Evolutionary conservation across 2,329 filamentous ascomycete genomes (phyloP), one percentile per base, ranked within the genome.

Genomic region (Waltergamsia citrina): DNA sequence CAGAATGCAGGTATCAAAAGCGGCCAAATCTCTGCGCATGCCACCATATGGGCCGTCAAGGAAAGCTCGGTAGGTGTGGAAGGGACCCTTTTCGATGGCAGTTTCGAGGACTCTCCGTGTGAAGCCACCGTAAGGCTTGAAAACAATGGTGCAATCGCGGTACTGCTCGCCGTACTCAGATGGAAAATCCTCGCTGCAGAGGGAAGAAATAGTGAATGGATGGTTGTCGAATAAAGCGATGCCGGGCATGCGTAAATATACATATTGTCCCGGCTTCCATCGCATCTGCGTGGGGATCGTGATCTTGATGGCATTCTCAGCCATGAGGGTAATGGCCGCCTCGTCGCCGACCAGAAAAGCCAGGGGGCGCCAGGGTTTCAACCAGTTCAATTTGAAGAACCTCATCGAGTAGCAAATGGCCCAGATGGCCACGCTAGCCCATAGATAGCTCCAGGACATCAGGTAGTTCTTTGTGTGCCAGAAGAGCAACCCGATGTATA

Each of bases 391-490:
- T 44, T 88, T 94, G 59, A 85, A 85, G 3, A 94, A 52, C 12
- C 90, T 76, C 45, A 80, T 59, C 18, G 78, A 47, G 51, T 92
- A 87, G 34, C 85, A 92, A 6, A 81, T 45, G 2, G 71, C 62
- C 79, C 87, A 92, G 41, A 95, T 85, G 28, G 63, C 83, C 17
- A 88, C 58, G 0, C 85, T 92, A 2, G 85, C 77, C 49, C 76
- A 93, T 3, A 96, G 73, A 50, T 95, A 96, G 49, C 75, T 68
- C 88, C 88, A 95, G 0, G 88, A 94, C 35, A 79, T 80, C 24
- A 95, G 71, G 45, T 84, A 94, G 57, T 95, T 94, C 57, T 88
- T 83, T 48, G 85, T 92, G 56, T 96, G 90, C 90, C 90, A 96
- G 61, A 96, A 94, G 19, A 96, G 69, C 53, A 94, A 72, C 2